Evolutionary conservation across 768 basidiomycete species (phyloP), one percentile per base, ranked within the genome.

Genomic region (Lactarius sp.): DNA sequence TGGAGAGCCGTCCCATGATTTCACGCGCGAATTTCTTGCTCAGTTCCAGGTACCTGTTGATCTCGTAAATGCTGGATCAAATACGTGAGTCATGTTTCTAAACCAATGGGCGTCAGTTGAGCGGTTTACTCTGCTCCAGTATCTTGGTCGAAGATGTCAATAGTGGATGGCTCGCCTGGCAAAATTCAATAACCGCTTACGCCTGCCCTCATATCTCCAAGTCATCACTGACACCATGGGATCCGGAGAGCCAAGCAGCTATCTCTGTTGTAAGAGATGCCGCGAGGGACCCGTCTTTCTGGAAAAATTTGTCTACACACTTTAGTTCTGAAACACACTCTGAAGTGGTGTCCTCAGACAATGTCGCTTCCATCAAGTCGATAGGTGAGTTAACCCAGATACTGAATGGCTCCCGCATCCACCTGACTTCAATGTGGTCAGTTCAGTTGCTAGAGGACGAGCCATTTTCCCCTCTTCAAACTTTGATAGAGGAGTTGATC

Each of bases 311-410:
- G 10, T 80, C 87, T 3, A 79, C 75, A 5, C 85, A 87, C 70
- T 92, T 87, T 70, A 80, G 88, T 0, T 86, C 92, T 71, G 92
- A 95, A 74, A 92, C 87, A 63, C 80, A 86, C 42, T 83, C 88
- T 59, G 85, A 81, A 1, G 73, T 75, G 3, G 79, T 89, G 41
- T 77, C 82, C 34, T 83, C 85, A 66, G 88, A 91, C 73, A 84
- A 90, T 69, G 81, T 87, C 9, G 85, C 86, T 18, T 83, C 78
- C 59, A 82, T 90, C 33, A 91, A 90, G 73, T 88, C 87, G 1
- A 86, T 90, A 53, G 89, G 89, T 89, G 68, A 70, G 83, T 70
- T 13, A 16, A 9, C 34, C 47, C 56, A 41, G 16, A 16, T 6
- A 10, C 4, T 1, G 13, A 33, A 31, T 27, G 37, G 6, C 20